phyloP scores from a whole-genome alignment of 371 early-diverging fungal species.

The Phascolomyces articulosus region DNA sequence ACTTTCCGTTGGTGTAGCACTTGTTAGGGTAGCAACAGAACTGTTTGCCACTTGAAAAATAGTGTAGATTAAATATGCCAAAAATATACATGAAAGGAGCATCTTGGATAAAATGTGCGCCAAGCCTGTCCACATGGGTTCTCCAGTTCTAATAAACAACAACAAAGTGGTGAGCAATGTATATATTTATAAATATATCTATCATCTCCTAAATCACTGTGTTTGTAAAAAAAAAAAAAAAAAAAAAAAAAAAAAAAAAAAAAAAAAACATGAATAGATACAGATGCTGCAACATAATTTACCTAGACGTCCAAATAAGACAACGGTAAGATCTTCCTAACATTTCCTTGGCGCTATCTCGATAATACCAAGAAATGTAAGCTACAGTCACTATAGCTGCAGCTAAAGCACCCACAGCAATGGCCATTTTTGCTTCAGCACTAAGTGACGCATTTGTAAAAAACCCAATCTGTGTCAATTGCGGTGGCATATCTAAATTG shows the following conservation, averaged over 20 bases:
- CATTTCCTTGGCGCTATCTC: not conserved
- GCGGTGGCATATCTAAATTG: not conserved
- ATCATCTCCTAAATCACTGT: not conserved
- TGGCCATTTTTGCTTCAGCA: slow-evolving; percentile 1
- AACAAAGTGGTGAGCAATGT: too few relatives aligned
- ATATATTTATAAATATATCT: too few relatives aligned
- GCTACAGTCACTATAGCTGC: not conserved
- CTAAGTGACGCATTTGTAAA: not conserved
- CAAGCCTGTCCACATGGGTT: slow-evolving; percentile 21
- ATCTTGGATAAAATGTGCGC: slow-evolving; percentile 17
- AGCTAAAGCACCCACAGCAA: not conserved
- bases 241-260: not conserved
- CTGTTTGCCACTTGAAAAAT: not conserved
- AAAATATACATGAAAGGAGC: not conserved
- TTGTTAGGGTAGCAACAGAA: not conserved
- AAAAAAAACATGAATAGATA: too few relatives aligned
- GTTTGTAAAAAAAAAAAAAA: not conserved
- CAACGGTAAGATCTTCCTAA: slow-evolving; percentile 10
- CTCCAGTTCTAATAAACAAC: slow-evolving; percentile 8
- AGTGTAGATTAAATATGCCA: slow-evolving; percentile 6
- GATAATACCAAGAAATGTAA: slow-evolving; percentile 4
- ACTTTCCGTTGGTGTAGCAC: not conserved
- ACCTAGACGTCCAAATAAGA: slow-evolving; percentile 7
- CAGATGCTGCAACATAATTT: too few relatives aligned
- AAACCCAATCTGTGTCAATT: not conserved